These are phyloP conservation scores for Allomyces javanicus DNA, from an alignment of 192 early-diverging fungal species.

Conservation along the genomic window DNA sequence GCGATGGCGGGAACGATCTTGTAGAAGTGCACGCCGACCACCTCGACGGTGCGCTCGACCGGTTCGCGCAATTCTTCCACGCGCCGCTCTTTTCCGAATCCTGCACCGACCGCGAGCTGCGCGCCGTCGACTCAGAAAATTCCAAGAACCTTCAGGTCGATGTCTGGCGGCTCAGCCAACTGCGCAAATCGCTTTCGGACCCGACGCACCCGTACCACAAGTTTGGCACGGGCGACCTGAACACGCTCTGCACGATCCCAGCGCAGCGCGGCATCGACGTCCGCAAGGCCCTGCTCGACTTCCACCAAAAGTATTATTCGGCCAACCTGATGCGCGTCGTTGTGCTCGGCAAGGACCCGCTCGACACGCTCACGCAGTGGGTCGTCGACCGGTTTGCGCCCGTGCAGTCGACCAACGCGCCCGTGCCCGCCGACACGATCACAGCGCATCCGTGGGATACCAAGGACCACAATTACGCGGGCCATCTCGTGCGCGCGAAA, in stretches of 20 bases:
- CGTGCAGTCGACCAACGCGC: constrained; percentile 54
- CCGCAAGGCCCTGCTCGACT: constrained; percentile 63
- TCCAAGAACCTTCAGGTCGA: constrained; percentile 88
- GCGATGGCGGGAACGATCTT: constrained; percentile 37
- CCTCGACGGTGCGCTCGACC: constrained; percentile 43
- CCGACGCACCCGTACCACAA: constrained; percentile 62
- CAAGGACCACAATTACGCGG: not conserved
- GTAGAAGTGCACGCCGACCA: constrained; percentile 28
- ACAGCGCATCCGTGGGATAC: not conserved
- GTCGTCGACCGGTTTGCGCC: constrained; percentile 56
- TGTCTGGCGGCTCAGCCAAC: constrained; percentile 70
- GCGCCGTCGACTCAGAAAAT: constrained; percentile 91
- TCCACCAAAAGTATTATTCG: constrained; percentile 76
- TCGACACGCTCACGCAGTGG: constrained; percentile 44
- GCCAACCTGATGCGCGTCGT: constrained; percentile 90
- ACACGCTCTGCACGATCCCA: constrained; percentile 57
- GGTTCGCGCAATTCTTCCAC: constrained; percentile 87
- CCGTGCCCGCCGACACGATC: constrained; percentile 21
- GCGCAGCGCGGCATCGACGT: constrained; percentile 50
- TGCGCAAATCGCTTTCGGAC: constrained; percentile 60
- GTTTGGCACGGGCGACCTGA: constrained; percentile 81
- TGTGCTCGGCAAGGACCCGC: constrained; percentile 37
- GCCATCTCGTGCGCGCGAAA: constrained; percentile 41
- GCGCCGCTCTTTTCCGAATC: constrained; percentile 65
- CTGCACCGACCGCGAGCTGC: constrained; percentile 82